Percentiles rank a stretch among this genome's conserved stretches.
These are phyloP conservation scores for Dryadomyces quercus-mongolicae DNA, from an alignment of 2,329 filamentous ascomycete species.

Conservation along the genomic window DNA sequence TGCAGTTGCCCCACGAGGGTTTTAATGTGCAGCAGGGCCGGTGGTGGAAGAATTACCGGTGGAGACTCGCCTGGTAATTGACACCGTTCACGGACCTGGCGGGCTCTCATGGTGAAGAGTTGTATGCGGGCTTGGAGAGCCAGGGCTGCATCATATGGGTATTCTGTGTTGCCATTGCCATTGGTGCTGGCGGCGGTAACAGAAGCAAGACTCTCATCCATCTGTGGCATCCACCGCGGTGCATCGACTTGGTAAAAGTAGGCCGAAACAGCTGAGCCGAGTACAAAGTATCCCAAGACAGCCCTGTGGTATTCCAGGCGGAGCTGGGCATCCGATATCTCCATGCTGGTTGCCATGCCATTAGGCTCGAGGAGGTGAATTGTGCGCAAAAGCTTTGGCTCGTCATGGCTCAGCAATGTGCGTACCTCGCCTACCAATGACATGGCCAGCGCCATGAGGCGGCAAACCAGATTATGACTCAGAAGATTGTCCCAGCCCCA, in stretches of 20 bases:
- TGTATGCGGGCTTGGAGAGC: constrained; percentile 24
- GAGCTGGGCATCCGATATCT: constrained; percentile 12
- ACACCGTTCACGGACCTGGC: constrained; percentile 11
- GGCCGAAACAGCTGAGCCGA: constrained; percentile 20
- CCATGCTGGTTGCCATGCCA: constrained; percentile 14
- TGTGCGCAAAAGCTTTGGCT: constrained; percentile 12
- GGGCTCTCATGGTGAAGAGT: constrained; percentile 16
- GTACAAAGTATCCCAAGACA: constrained; percentile 19
- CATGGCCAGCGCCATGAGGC: constrained; percentile 24
- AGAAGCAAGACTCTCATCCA: constrained; percentile 22
- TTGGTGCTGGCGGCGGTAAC: constrained; percentile 14
- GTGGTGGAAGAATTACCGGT: constrained; percentile 7
- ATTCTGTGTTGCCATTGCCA: constrained; percentile 4
- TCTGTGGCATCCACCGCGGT: constrained; percentile 24
- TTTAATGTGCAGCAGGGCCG: constrained; percentile 18
- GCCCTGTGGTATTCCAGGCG: constrained; percentile 16
- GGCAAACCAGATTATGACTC: constrained; percentile 17
- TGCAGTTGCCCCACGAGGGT: constrained; percentile 19
- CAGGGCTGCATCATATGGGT: constrained; percentile 18
- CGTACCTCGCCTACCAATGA: constrained; percentile 24
- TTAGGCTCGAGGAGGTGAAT: not conserved
- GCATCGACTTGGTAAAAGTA: constrained; percentile 22
- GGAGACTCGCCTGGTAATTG: constrained; percentile 17
- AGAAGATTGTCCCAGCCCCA: constrained; percentile 23
- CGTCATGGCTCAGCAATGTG: constrained; percentile 17